phyloP scores from a whole-genome alignment of 2,329 filamentous ascomycete genomes.

The Exophiala dermatitidis region DNA sequence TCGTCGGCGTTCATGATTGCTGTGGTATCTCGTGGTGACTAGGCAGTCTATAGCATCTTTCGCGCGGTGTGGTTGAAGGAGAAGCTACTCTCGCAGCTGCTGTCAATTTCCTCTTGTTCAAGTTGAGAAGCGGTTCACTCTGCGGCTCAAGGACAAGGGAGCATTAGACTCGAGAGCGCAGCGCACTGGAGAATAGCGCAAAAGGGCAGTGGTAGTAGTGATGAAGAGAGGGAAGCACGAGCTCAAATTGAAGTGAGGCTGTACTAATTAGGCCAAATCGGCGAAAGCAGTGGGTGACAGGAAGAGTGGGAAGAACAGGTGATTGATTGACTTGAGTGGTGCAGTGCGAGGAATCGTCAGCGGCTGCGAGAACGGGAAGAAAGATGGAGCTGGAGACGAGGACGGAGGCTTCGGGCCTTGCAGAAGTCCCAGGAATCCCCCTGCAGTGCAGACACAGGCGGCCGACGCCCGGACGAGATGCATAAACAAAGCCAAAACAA shows the following conservation, averaged over 20 bases:
- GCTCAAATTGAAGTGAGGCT: constrained; percentile 14
- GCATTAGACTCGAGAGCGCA: neutral
- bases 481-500: constrained; percentile 3
- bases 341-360: constrained; percentile 5
- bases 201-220: neutral
- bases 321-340: neutral
- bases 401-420: neutral
- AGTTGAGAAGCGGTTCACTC: neutral
- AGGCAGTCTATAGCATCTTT: constrained; percentile 21
- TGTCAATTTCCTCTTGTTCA: neutral
- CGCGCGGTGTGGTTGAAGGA: neutral
- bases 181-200: neutral
- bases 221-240: neutral
- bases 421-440: neutral
- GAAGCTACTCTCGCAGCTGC: neutral
- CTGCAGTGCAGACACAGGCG: neutral
- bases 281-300: neutral
- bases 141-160: neutral
- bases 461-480: neutral
- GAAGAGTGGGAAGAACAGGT: neutral
- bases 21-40: constrained; percentile 1
- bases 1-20: constrained; percentile 20
- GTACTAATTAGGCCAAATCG: constrained; percentile 2
- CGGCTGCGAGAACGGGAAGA: constrained; percentile 9
- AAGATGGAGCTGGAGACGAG: neutral